Evolutionary conservation across 768 basidiomycete species (phyloP), one percentile per base, ranked within the genome.

Genomic region (Neoboletus magnificus): DNA sequence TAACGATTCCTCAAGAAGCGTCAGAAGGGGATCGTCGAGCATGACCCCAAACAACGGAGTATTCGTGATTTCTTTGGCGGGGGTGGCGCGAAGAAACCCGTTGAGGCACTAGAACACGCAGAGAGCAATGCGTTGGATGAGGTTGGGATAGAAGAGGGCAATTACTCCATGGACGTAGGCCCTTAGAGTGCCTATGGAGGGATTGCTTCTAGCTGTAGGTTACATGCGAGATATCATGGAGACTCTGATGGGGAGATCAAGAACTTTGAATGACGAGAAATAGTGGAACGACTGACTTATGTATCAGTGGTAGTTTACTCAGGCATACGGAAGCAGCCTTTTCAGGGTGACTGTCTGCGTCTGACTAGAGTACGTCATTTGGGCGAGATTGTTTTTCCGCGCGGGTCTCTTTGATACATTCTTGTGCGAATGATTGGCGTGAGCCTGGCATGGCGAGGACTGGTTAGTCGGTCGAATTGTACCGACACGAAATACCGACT

Each of bases 1-100:
- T 54, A 39, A 64, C 42, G 47, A 29, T 53, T 74, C 67, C 49
- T 42, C 48, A 57, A 82, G 81, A 78, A 73, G 45, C 82, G 91
- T 5, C 91, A 93, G 68, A 82, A 78, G 56, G 89, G 89, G 3
- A 90, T 92, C 1, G 86, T 91, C 44, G 86, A 85, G 1, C 79
- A 86, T 65, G 91, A 94, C 64, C 82, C 84, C 30, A 82, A 82
- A 55, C 91, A 95, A 67, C 77, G 80, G 58, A 83, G 87, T 64
- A 87, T 94, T 44, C 79, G 88, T 22, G 77, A 79, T 3, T 93
- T 91, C 76, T 89, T 93, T 61, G 78, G 79, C 37, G 77, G 79
- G 18, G 52, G 60, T 30, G 37, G 53, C 3, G 42, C 42, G 27
- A 60, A 62, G 53, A 35, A 56, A 20, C 44, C 54, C 23, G 57